Percentiles rank a stretch among this genome's conserved stretches.
These are phyloP conservation scores for Phaseolus coccineus DNA, from an alignment of 331 rosid species.

Conservation along the genomic window DNA sequence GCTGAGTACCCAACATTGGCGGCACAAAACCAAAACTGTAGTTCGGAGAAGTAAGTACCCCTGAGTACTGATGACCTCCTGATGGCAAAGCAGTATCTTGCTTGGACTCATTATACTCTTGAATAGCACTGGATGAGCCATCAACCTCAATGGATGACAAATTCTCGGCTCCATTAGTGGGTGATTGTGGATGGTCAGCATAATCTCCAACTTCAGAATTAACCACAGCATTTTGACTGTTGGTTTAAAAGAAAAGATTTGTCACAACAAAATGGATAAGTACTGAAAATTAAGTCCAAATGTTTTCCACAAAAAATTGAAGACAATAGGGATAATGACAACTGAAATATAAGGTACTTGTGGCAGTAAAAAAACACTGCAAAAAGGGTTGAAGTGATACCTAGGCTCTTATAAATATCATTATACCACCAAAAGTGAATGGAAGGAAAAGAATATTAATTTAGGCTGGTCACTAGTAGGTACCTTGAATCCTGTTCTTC, in stretches of 20 bases:
- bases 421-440: neutral
- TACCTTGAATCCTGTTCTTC: conserved; percentile 77
- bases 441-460: neutral
- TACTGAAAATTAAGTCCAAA: conserved; percentile 3
- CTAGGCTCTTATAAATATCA: neutral
- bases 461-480: conserved; percentile 1
- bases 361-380: conserved; percentile 8
- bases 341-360: conserved; percentile 24
- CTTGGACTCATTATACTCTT: conserved; percentile 70
- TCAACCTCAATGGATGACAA: conserved; percentile 72
- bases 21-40: conserved; percentile 79
- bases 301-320: conserved; percentile 24
- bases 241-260: conserved; percentile 37
- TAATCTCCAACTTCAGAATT: conserved; percentile 70
- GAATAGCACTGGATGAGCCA: conserved; percentile 68
- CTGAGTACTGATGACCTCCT: conserved; percentile 76
- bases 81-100: conserved; percentile 70
- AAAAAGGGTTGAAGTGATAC: neutral
- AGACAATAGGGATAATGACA: conserved; percentile 22
- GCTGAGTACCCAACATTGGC: conserved; percentile 80
- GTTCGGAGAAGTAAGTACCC: conserved; percentile 67
- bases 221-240: conserved; percentile 64
- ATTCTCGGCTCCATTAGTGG: conserved; percentile 59
- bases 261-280: conserved; percentile 31
- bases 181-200: conserved; percentile 74